These are phyloP conservation scores for Halophytophthora polymorphica DNA, from an alignment of 352 stramenopile species.

Conservation along the genomic window DNA sequence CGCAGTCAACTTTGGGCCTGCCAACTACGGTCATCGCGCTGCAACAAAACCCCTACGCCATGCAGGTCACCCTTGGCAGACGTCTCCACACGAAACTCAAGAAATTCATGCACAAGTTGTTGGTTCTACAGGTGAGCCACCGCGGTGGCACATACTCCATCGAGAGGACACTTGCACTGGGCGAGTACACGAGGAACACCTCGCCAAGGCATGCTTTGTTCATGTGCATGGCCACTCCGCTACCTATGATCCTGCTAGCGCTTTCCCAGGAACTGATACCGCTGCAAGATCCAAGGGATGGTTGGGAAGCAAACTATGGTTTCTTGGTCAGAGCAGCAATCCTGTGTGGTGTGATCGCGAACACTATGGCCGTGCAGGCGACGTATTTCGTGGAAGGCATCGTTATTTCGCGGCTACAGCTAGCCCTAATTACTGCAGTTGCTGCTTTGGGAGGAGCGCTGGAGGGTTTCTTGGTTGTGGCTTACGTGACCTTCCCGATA, in stretches of 20 bases:
- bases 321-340: slow-evolving; percentile 8
- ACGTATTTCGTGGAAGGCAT: not conserved
- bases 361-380: not conserved
- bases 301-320: slow-evolving; percentile 4
- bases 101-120: too few relatives aligned
- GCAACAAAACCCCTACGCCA: too few relatives aligned
- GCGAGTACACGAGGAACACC: too few relatives aligned
- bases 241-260: not conserved
- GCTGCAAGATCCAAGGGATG: slow-evolving; percentile 2
- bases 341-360: not conserved
- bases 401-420: not conserved
- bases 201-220: not conserved
- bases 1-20: too few relatives aligned
- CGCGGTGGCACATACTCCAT: too few relatives aligned
- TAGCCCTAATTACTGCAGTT: not conserved
- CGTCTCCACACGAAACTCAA: too few relatives aligned
- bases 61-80: too few relatives aligned
- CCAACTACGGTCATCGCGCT: too few relatives aligned
- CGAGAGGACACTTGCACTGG: too few relatives aligned
- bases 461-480: not conserved
- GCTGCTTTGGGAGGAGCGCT: not conserved
- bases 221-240: not conserved
- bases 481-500: slow-evolving; percentile 7
- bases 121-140: too few relatives aligned
- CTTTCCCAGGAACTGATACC: slow-evolving; percentile 10